These are phyloP conservation scores for Leishmania mexicana DNA, from an alignment of 208 protist species.

Conservation along the genomic window DNA sequence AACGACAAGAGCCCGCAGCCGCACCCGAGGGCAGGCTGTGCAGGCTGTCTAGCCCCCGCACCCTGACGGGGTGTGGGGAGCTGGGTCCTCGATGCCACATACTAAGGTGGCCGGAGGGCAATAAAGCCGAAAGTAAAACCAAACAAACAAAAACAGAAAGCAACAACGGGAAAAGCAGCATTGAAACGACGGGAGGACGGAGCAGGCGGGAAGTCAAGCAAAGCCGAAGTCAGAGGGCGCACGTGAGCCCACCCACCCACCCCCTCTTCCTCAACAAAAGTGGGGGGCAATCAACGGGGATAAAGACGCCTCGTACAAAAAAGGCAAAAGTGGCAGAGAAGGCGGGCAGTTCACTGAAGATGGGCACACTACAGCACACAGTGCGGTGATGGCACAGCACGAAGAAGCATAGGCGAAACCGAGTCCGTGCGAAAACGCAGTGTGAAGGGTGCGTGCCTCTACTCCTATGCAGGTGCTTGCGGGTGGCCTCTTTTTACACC, in stretches of 20 bases:
- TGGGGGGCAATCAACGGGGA: not conserved
- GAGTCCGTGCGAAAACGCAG: not conserved
- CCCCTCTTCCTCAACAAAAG: too few relatives aligned
- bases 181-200: too few relatives aligned
- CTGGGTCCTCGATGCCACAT: too few relatives aligned
- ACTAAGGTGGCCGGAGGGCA: not conserved
- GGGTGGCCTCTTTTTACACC: not conserved
- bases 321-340: not conserved
- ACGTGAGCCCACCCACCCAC: too few relatives aligned
- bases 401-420: too few relatives aligned
- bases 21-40: not conserved
- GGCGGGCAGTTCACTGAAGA: not conserved
- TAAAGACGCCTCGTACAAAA: not conserved
- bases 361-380: not conserved
- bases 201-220: not conserved
- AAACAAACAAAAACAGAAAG: not conserved
- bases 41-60: not conserved
- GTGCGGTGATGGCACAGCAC: not conserved
- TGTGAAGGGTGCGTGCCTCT: not conserved
- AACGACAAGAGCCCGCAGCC: not conserved
- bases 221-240: not conserved
- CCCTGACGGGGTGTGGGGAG: too few relatives aligned
- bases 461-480: too few relatives aligned
- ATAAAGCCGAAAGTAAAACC: not conserved
- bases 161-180: too few relatives aligned